Evolutionary conservation across 106 monocot genomes (phyloP).

Genomic region (Dendrobium catenatum): DNA sequence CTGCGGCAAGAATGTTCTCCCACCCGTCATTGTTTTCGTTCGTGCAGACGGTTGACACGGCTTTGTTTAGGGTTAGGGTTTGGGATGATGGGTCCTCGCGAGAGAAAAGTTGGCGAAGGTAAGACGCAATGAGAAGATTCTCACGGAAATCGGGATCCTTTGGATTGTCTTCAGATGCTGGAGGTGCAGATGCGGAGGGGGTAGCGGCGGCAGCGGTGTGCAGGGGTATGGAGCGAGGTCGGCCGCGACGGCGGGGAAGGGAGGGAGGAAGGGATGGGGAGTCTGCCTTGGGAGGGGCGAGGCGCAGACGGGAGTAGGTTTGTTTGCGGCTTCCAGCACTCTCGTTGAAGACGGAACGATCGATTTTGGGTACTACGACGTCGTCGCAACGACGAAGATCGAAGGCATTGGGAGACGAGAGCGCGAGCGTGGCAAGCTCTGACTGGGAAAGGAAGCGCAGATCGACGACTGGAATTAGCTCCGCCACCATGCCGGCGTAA

Average conservation of each 20-base stretch:
- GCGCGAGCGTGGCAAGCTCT: constrained; percentile 43
- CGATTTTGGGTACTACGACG: constrained; percentile 61
- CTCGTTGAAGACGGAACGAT: constrained; percentile 90
- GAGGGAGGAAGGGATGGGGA: constrained; percentile 11
- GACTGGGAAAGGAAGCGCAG: constrained; percentile 63
- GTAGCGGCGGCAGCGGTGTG: background rate
- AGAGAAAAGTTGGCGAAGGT: constrained; percentile 49
- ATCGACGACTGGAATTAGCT: constrained; percentile 59
- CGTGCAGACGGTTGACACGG: background rate
- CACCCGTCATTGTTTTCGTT: background rate
- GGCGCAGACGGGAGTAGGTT: constrained; percentile 77
- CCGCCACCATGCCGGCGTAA: constrained; percentile 22
- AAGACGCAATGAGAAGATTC: constrained; percentile 47
- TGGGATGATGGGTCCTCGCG: background rate
- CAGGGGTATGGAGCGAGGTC: constrained; percentile 17
- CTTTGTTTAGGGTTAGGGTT: background rate
- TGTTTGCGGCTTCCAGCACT: constrained; percentile 80
- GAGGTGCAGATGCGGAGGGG: background rate
- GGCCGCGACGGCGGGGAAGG: constrained; percentile 25
- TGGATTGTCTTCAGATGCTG: constrained; percentile 7
- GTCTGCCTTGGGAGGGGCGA: constrained; percentile 37
- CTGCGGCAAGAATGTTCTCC: background rate
- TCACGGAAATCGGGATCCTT: constrained; percentile 30
- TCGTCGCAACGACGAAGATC: constrained; percentile 35
- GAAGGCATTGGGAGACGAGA: constrained; percentile 31